These are phyloP conservation scores for Magnusiomyces paraingens DNA, from an alignment of 1,139 yeast species.

Conservation along the genomic window DNA sequence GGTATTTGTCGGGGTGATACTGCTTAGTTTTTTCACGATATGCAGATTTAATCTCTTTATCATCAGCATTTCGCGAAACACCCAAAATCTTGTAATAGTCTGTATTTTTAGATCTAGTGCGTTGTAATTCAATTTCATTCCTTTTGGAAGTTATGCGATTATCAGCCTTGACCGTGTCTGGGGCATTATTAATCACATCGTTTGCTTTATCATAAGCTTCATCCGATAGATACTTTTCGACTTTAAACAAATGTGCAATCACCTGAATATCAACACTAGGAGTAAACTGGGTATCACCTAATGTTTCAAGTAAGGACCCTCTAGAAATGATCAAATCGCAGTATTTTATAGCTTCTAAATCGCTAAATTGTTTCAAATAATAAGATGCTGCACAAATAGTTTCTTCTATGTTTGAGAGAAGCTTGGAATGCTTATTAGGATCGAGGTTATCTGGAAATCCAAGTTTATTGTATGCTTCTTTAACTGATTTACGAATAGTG, in stretches of 20 bases:
- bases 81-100: slow-evolving; percentile 82
- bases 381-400: slow-evolving; percentile 45
- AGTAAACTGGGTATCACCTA: slow-evolving; percentile 1
- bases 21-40: slow-evolving; percentile 71
- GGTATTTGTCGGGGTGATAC: slow-evolving; percentile 88
- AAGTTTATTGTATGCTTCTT: slow-evolving; percentile 3
- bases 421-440: slow-evolving; percentile 13
- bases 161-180: slow-evolving; percentile 16
- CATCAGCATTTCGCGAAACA: slow-evolving; percentile 60
- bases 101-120: slow-evolving; percentile 40
- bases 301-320: slow-evolving; percentile 8
- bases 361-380: slow-evolving; percentile 31
- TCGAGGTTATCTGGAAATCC: slow-evolving; percentile 6
- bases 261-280: slow-evolving; percentile 3
- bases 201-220: slow-evolving; percentile 44
- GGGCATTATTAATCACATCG: slow-evolving; percentile 37
- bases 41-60: slow-evolving; percentile 70
- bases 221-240: slow-evolving; percentile 39
- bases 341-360: slow-evolving; percentile 26
- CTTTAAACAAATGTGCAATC: slow-evolving; percentile 34
- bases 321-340: slow-evolving; percentile 36
- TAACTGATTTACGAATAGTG: neutral
- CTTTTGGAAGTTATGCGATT: too few relatives aligned
- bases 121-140: too few relatives aligned
- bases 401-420: slow-evolving; percentile 36